These are phyloP conservation scores for Phytophthora pistaciae DNA, from an alignment of 352 stramenopile species.

Conservation along the genomic window DNA sequence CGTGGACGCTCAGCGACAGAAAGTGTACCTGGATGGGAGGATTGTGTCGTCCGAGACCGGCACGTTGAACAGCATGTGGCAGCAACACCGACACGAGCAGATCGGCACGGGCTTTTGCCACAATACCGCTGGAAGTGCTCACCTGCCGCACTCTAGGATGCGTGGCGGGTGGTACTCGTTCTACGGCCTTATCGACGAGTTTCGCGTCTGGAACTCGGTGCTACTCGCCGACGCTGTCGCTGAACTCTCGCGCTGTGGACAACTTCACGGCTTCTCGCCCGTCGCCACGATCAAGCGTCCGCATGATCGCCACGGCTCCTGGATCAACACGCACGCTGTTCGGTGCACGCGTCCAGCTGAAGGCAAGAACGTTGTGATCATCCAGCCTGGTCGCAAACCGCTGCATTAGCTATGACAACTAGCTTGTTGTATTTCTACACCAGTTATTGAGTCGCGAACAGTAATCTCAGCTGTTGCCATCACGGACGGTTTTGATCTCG, in stretches of 20 bases:
- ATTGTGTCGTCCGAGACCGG: conserved; percentile 25
- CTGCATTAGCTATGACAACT: neutral
- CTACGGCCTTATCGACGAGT: conserved; percentile 44
- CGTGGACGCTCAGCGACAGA: conserved; percentile 18
- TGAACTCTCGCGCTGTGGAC: conserved; percentile 7
- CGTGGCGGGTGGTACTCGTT: conserved; percentile 43
- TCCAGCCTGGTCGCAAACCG: neutral
- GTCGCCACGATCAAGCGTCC: conserved; percentile 16
- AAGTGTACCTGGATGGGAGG: conserved; percentile 51
- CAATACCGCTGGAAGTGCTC: conserved; percentile 6
- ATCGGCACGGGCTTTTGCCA: conserved; percentile 40
- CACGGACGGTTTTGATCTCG: too few species aligned
- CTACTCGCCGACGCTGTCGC: conserved; percentile 11
- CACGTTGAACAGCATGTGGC: conserved; percentile 31
- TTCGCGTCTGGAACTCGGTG: conserved; percentile 23
- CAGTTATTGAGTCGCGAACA: too few species aligned
- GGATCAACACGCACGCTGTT: conserved; percentile 15
- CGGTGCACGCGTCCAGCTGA: conserved; percentile 22
- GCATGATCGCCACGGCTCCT: conserved; percentile 13
- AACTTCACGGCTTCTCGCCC: neutral
- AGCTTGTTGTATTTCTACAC: too few species aligned
- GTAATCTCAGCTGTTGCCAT: too few species aligned
- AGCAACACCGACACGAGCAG: conserved; percentile 33
- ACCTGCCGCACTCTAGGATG: conserved; percentile 15
- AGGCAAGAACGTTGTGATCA: conserved; percentile 20